Percentiles rank a stretch among this genome's conserved stretches.
These are phyloP conservation scores for Fagopyrum esculentum DNA, from an alignment of 148 eudicot genomes.

Conservation along the genomic window DNA sequence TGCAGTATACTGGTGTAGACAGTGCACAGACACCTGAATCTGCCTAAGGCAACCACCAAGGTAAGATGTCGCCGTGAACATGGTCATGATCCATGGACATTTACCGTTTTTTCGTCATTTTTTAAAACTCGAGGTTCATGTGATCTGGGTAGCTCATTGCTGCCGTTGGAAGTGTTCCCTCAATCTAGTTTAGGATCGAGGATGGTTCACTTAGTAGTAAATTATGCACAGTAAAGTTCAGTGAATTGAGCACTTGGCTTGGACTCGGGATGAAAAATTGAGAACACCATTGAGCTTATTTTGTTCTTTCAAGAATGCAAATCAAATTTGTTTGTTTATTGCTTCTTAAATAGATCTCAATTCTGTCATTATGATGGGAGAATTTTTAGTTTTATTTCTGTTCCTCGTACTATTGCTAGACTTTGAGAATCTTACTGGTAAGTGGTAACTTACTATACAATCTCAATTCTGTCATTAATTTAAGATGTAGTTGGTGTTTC, in stretches of 20 bases:
- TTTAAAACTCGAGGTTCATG: neutral
- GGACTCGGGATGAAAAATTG: neutral
- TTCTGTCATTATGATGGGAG: neutral
- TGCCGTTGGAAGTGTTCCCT: neutral
- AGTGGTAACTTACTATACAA: no score
- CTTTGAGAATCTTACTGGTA: no score
- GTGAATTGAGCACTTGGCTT: neutral
- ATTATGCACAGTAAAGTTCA: neutral
- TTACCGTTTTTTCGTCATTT: neutral
- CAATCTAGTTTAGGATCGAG: neutral
- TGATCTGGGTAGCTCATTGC: neutral
- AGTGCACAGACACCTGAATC: conserved; percentile 11
- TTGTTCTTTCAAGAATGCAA: neutral
- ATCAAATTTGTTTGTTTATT: neutral
- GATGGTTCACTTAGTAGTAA: conserved; percentile 1
- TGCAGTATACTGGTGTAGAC: neutral
- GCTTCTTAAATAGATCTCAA: neutral
- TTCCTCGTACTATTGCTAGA: neutral
- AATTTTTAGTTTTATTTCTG: neutral
- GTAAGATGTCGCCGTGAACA: neutral
- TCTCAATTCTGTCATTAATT: no score
- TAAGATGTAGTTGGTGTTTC: no score
- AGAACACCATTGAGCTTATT: neutral
- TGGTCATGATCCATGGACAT: neutral
- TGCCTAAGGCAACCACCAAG: conserved; percentile 5